Percentiles rank a stretch among this genome's conserved stretches.
These are phyloP conservation scores for Amauroascus niger DNA, from an alignment of 2,329 filamentous ascomycete genomes.

Conservation along the genomic window DNA sequence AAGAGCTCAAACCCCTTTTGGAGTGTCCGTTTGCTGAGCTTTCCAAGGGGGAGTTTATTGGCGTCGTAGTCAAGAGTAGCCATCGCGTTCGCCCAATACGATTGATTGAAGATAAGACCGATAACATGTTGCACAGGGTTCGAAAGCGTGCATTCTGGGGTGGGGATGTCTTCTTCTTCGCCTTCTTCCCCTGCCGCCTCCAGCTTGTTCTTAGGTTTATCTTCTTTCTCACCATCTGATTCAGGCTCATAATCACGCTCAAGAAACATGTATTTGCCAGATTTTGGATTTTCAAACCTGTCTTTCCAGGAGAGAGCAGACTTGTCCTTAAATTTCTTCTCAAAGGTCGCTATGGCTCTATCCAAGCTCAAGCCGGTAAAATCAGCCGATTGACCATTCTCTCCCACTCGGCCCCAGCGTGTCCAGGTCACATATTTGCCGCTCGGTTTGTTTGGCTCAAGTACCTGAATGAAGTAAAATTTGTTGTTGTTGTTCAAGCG, in stretches of 20 bases:
- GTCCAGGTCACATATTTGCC: constrained; percentile 55
- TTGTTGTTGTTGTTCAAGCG: constrained; percentile 67
- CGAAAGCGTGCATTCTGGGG: constrained; percentile 49
- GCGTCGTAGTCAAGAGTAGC: constrained; percentile 38
- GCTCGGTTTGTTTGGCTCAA: constrained; percentile 29
- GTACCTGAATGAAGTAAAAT: constrained; percentile 65
- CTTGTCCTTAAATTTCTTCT: constrained; percentile 51
- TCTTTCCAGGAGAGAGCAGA: constrained; percentile 45
- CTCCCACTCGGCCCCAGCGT: constrained; percentile 68
- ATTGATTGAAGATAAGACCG: constrained; percentile 71
- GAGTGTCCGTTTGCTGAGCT: constrained; percentile 71
- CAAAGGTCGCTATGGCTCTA: constrained; percentile 38
- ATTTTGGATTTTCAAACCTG: constrained; percentile 42
- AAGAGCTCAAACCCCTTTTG: constrained; percentile 63
- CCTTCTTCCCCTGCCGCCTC: constrained; percentile 24
- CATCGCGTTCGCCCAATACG: constrained; percentile 54
- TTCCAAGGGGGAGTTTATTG: constrained; percentile 70
- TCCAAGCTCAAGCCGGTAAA: constrained; percentile 33
- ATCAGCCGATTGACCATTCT: constrained; percentile 39
- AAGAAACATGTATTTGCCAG: constrained; percentile 63
- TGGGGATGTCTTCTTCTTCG: constrained; percentile 29
- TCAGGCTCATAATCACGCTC: constrained; percentile 63
- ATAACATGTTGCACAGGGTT: constrained; percentile 58
- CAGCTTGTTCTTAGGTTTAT: constrained; percentile 21
- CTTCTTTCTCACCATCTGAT: constrained; percentile 41